A percentile compares a stretch with the other conserved stretches of the same genome.
These are phyloP conservation scores for Tulasnella sp. DNA, from an alignment of 768 basidiomycete genomes.

Conservation along the genomic window DNA sequence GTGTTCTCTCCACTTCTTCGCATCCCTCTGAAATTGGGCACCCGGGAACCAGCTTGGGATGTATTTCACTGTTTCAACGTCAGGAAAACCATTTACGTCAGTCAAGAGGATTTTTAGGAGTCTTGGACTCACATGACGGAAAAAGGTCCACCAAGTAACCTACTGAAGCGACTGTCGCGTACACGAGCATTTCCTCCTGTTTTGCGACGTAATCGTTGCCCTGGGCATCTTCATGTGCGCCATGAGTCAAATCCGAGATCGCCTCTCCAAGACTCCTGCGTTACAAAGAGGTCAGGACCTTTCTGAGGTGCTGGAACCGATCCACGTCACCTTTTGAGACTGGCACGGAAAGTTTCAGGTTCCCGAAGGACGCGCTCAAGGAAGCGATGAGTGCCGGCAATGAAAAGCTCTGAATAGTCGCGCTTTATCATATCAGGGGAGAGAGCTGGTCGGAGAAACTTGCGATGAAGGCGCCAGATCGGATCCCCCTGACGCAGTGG, in stretches of 20 bases:
- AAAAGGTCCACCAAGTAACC: background rate
- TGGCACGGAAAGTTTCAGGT: background rate
- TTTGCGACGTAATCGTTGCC: background rate
- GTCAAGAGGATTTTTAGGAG: background rate
- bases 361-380: background rate
- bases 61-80: background rate
- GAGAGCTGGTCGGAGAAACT: background rate
- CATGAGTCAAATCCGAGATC: background rate
- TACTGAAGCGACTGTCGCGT: background rate
- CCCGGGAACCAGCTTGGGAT: conserved; percentile 17
- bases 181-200: background rate
- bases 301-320: no score
- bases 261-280: background rate
- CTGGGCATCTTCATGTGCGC: background rate
- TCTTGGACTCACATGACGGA: background rate
- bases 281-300: background rate
- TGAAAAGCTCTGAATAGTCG: background rate
- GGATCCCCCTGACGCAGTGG: background rate
- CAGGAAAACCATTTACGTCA: background rate
- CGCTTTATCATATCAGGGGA: background rate
- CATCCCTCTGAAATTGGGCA: conserved; percentile 11
- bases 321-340: background rate
- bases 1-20: background rate
- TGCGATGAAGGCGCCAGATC: background rate
- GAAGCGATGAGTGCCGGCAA: background rate